Evolutionary conservation across 2,329 filamentous ascomycete genomes (phyloP).

Genomic region (Verticillium klebahnii): DNA sequence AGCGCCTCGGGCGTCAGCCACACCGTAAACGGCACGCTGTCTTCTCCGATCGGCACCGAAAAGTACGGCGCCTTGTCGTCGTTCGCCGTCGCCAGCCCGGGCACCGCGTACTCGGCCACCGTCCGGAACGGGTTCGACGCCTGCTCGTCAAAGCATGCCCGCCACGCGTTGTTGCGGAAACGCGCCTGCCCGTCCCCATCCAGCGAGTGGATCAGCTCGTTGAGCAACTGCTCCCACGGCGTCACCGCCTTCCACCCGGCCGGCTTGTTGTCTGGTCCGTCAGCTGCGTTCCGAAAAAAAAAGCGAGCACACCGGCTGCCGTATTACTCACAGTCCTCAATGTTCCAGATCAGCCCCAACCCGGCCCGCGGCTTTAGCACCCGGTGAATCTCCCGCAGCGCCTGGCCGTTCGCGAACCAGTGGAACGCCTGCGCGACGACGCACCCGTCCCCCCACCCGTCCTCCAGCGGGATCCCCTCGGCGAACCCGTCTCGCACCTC

Average conservation of each 20-base stretch:
- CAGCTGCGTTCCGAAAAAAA: not conserved
- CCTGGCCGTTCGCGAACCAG: slow-evolving; percentile 63
- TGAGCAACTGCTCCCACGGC: slow-evolving; percentile 57
- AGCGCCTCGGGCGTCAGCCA: slow-evolving; percentile 55
- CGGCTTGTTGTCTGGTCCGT: slow-evolving; percentile 57
- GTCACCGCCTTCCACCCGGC: slow-evolving; percentile 48
- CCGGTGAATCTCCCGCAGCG: slow-evolving; percentile 62
- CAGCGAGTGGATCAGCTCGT: slow-evolving; percentile 50
- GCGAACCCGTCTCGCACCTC: slow-evolving; percentile 54
- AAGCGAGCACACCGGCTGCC: not conserved
- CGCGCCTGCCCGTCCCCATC: slow-evolving; percentile 54
- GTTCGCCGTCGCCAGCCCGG: slow-evolving; percentile 10
- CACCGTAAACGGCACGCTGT: slow-evolving; percentile 51
- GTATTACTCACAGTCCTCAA: slow-evolving; percentile 58
- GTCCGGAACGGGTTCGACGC: slow-evolving; percentile 47
- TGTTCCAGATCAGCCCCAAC: slow-evolving; percentile 69
- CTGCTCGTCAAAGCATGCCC: slow-evolving; percentile 58
- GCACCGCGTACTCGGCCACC: slow-evolving; percentile 33
- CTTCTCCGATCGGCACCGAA: slow-evolving; percentile 55
- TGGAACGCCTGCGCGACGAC: slow-evolving; percentile 59
- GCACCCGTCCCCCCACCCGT: slow-evolving; percentile 59
- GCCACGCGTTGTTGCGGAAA: slow-evolving; percentile 63
- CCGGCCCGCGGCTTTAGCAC: slow-evolving; percentile 55
- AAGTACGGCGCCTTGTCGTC: slow-evolving; percentile 42
- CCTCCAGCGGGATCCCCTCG: slow-evolving; percentile 47